Conservation (phyloP, 441 rosid genomes). For the Isatis lusitanica region DNA sequence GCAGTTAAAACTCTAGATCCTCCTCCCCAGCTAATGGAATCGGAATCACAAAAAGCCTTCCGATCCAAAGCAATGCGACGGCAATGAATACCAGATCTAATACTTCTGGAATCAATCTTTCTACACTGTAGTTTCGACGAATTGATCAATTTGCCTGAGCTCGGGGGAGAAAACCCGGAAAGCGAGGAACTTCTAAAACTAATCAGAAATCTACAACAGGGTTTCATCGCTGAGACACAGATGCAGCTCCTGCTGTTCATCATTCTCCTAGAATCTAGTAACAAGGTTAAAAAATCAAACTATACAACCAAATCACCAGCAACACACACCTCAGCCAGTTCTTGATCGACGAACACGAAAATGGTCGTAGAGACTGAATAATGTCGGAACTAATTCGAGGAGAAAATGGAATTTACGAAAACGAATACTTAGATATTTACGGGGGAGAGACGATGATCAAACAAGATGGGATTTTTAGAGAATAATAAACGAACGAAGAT, state of each 20-base stretch:
- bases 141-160: constrained; percentile 33
- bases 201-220: constrained; percentile 69
- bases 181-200: constrained; percentile 54
- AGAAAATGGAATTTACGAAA: neutral
- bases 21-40: constrained; percentile 37
- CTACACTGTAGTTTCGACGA: constrained; percentile 59
- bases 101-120: constrained; percentile 31
- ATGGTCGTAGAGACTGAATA: neutral
- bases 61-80: constrained; percentile 41
- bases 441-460: constrained; percentile 24
- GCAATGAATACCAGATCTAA: constrained; percentile 38
- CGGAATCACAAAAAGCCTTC: constrained; percentile 60
- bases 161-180: constrained; percentile 51
- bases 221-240: constrained; percentile 71
- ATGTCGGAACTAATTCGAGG: neutral
- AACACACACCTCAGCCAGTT: neutral
- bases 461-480: neutral
- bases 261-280: neutral
- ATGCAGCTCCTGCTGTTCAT: constrained; percentile 65
- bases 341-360: constrained; percentile 34
- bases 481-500: constrained; percentile 7
- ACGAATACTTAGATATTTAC: constrained; percentile 42
- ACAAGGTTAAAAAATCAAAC: neutral
- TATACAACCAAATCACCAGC: neutral
- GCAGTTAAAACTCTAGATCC: constrained; percentile 41